Conservation (phyloP, 495 filamentous ascomycete species). For the Cetradonia linearis region DNA sequence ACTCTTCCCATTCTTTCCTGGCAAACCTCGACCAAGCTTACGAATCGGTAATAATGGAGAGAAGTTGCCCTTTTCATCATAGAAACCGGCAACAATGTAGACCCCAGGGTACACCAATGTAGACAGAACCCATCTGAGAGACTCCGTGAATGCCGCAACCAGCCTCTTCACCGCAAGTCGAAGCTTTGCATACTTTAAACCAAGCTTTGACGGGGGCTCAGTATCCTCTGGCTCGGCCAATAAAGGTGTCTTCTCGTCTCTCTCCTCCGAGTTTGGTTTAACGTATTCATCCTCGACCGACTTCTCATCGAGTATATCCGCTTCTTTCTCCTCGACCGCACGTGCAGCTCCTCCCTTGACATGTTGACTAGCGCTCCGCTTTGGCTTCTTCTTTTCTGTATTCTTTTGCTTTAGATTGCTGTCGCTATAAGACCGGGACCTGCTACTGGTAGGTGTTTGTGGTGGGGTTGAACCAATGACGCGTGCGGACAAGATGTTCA, state of each 20-base stretch:
- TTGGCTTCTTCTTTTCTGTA: conserved; percentile 22
- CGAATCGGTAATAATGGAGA: conserved; percentile 54
- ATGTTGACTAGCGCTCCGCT: conserved; percentile 34
- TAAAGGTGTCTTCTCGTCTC: conserved; percentile 61
- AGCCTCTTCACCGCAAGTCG: conserved; percentile 30
- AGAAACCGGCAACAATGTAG: conserved; percentile 71
- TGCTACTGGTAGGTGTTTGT: conserved; percentile 26
- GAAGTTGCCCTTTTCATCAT: conserved; percentile 69
- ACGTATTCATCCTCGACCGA: conserved; percentile 29
- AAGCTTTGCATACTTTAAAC: conserved; percentile 46
- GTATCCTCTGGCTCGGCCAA: conserved; percentile 27
- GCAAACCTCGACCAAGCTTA: conserved; percentile 43
- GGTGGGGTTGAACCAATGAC: conserved; percentile 57
- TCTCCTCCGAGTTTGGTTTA: conserved; percentile 27
- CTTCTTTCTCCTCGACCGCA: conserved; percentile 28
- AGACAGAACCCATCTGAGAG: conserved; percentile 49
- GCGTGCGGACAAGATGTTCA: conserved; percentile 87
- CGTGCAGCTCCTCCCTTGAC: conserved; percentile 35
- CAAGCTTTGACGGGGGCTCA: conserved; percentile 33
- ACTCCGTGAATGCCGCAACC: conserved; percentile 24
- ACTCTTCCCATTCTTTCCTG: conserved; percentile 27
- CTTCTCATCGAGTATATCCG: conserved; percentile 26
- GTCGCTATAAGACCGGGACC: conserved; percentile 22
- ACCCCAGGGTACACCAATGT: conserved; percentile 67
- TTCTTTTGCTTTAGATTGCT: conserved; percentile 14